phyloP scores from a whole-genome alignment of 1,284 basidiomycete genomes.

The Ustilago lituana region DNA sequence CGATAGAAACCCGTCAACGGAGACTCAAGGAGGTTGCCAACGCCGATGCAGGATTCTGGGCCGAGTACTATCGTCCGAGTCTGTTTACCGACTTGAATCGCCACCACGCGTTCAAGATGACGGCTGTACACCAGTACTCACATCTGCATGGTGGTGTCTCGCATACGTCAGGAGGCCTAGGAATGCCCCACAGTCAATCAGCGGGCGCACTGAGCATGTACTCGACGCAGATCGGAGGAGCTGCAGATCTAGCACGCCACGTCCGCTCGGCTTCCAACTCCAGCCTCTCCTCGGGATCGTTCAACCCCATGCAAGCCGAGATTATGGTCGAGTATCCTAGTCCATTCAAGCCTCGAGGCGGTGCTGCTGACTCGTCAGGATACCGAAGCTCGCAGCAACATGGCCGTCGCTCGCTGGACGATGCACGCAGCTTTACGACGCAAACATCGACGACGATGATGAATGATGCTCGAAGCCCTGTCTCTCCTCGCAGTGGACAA shows the following conservation, averaged over 20 bases:
- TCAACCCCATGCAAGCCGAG: slow-evolving; percentile 25
- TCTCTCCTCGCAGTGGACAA: slow-evolving; percentile 16
- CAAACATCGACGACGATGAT: slow-evolving; percentile 23
- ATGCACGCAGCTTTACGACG: slow-evolving; percentile 20
- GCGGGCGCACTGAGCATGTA: slow-evolving; percentile 37
- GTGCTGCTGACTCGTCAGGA: slow-evolving; percentile 11
- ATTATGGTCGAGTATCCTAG: slow-evolving; percentile 38
- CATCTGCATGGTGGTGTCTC: slow-evolving; percentile 22
- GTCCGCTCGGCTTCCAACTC: slow-evolving; percentile 29
- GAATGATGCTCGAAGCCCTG: slow-evolving; percentile 23
- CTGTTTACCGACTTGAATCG: slow-evolving; percentile 65
- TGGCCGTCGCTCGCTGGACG: slow-evolving; percentile 23
- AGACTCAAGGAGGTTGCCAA: slow-evolving; percentile 57
- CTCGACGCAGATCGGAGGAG: slow-evolving; percentile 32
- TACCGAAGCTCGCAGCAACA: slow-evolving; percentile 15
- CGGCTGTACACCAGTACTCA: slow-evolving; percentile 59
- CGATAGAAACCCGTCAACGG: slow-evolving; percentile 36
- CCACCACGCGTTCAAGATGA: slow-evolving; percentile 67
- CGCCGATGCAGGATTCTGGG: slow-evolving; percentile 61
- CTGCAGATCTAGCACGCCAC: slow-evolving; percentile 23
- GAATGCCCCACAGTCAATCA: slow-evolving; percentile 35
- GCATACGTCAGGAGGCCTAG: slow-evolving; percentile 21
- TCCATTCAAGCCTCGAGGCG: slow-evolving; percentile 41
- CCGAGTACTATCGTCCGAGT: slow-evolving; percentile 64
- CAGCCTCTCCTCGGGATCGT: slow-evolving; percentile 21